phyloP scores from a whole-genome alignment of 2,329 filamentous ascomycete genomes.

The Saccharata proteae region DNA sequence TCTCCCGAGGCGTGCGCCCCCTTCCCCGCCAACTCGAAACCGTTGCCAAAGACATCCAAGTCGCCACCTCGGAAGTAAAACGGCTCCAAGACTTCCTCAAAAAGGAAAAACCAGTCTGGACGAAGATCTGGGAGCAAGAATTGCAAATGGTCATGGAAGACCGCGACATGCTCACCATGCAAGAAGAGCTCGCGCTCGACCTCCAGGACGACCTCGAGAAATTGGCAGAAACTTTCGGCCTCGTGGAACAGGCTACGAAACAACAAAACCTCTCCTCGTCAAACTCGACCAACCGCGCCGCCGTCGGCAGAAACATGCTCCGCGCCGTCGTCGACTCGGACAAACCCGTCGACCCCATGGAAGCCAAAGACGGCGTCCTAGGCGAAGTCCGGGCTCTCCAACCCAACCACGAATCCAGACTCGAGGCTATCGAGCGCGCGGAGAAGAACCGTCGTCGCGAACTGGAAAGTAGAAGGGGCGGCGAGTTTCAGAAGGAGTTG shows the following conservation, averaged over 20 bases:
- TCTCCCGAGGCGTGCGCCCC: constrained; percentile 81
- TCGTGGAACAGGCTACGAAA: constrained; percentile 97
- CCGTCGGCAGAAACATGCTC: constrained; percentile 30
- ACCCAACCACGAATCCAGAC: constrained; percentile 82
- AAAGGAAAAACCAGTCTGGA: constrained; percentile 91
- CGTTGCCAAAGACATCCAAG: constrained; percentile 77
- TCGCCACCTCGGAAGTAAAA: constrained; percentile 74
- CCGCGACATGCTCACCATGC: constrained; percentile 84
- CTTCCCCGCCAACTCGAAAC: constrained; percentile 78
- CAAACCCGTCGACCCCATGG: constrained; percentile 53
- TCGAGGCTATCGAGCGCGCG: constrained; percentile 95
- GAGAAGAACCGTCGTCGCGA: constrained; percentile 87
- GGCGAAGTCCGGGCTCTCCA: constrained; percentile 88
- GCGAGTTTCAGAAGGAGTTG: constrained; percentile 77
- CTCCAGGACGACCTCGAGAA: constrained; percentile 92
- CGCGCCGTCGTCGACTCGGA: constrained; percentile 27
- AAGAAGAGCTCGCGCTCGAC: constrained; percentile 89
- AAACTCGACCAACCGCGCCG: constrained; percentile 32
- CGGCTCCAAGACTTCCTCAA: constrained; percentile 88
- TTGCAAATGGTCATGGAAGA: constrained; percentile 93
- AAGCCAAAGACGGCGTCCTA: constrained; percentile 82
- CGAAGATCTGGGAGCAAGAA: constrained; percentile 98
- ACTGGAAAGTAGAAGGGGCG: constrained; percentile 59
- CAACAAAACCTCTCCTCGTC: constrained; percentile 78
- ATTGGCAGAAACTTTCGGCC: constrained; percentile 79